phyloP scores from a whole-genome alignment of 768 basidiomycete species.

The Leccinum disarticulatum region DNA sequence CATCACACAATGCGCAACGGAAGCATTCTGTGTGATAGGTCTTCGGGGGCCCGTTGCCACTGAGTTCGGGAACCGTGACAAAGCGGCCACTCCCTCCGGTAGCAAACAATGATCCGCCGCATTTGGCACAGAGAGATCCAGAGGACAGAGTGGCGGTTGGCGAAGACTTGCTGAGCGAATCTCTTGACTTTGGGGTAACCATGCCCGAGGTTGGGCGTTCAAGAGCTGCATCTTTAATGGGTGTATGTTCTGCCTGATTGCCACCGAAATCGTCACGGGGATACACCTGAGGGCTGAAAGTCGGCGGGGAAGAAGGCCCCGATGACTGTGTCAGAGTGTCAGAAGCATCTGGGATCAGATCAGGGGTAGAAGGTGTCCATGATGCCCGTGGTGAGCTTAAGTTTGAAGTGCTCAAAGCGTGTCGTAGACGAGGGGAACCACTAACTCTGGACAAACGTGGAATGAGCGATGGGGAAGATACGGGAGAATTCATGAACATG shows the following conservation, averaged over 20 bases:
- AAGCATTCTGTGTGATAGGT: constrained; percentile 78
- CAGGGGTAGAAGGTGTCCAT: constrained; percentile 53
- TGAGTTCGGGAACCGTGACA: constrained; percentile 64
- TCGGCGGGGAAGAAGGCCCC: constrained; percentile 52
- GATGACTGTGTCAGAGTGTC: constrained; percentile 57
- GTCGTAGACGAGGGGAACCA: constrained; percentile 30
- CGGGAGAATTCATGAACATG: constrained; percentile 6
- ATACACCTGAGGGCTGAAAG: constrained; percentile 34
- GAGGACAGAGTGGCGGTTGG: constrained; percentile 35
- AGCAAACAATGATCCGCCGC: constrained; percentile 56
- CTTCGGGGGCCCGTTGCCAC: constrained; percentile 43
- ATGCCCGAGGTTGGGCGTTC: constrained; percentile 24
- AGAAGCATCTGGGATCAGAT: constrained; percentile 59
- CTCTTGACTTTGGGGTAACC: constrained; percentile 28
- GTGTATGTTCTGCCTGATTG: constrained; percentile 9
- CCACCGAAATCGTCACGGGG: constrained; percentile 11
- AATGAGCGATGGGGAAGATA: constrained; percentile 26
- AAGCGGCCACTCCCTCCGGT: constrained; percentile 60
- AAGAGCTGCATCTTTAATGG: constrained; percentile 4
- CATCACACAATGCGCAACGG: constrained; percentile 64
- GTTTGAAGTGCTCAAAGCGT: constrained; percentile 30
- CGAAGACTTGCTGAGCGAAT: constrained; percentile 26
- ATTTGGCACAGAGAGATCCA: constrained; percentile 58
- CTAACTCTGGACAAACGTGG: constrained; percentile 26
- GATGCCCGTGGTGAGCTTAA: constrained; percentile 27